Evolutionary conservation across 2,329 filamentous ascomycete species (phyloP), one percentile per base, ranked within the genome.

Genomic region (Saccharata proteae): DNA sequence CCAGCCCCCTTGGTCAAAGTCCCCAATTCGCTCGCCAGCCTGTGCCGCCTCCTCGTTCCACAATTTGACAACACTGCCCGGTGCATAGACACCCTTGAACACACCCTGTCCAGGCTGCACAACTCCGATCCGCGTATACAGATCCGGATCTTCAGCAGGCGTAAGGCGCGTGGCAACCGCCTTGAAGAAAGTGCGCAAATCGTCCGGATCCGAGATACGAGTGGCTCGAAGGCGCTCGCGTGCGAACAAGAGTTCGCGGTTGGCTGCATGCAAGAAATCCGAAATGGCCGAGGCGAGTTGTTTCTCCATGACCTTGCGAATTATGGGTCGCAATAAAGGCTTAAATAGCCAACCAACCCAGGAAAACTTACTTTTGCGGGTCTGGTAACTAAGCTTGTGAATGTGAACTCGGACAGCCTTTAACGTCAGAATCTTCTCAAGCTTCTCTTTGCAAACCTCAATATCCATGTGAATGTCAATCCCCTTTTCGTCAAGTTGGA

Each of bases 391-490:
- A 10, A 96, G 73, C 49, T 88, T 85, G 61, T 94, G 85, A 38
- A 94, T 80, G 43, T 74, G 70, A 1, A 93, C 86, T 2, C 75
- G 67, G 6, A 93, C 85, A 8, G 68, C 68, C 22, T 74, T 74
- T 4, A 96, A 67, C 0, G 77, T 75, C 6, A 96, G 67, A 8
- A 96, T 79, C 45, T 86, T 74, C 46, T 94, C 86, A 3, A 92
- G 57, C 2, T 69, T 66, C 40, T 86, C 79, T 36, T 77, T 77
- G 28, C 78, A 79, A 31, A 96, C 72, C 48, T 93, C 85, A 0
- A 94, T 60, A 42, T 93, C 84, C 5, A 94, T 60, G 16, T 81
- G 74, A 29, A 96, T 71, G 51, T 94, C 88, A 36, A 94, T 74
- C 12, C 88, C 88, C 13, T 81, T 73, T 43, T 88, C 76, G 52